Evolutionary conservation across 129 eudicot species (phyloP).

Genomic region (Tagetes erecta): DNA sequence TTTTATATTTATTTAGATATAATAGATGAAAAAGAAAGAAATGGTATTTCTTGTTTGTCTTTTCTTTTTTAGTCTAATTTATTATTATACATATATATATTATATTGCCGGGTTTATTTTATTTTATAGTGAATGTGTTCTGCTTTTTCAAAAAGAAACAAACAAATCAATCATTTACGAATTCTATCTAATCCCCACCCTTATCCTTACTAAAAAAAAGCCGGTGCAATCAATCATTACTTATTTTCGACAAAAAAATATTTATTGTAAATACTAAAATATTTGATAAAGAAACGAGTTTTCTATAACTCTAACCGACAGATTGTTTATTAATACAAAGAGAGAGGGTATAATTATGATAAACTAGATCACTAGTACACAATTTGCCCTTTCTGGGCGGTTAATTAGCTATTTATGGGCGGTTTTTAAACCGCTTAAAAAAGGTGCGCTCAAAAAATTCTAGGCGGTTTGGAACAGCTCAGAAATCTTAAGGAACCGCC

Average conservation of each 20-base stretch:
- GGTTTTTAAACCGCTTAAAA: no score
- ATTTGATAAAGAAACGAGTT: not conserved
- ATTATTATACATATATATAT: not conserved
- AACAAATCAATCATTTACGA: conserved; percentile 34
- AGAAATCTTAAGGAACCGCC: no score
- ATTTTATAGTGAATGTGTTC: conserved; percentile 4
- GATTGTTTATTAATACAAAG: no score
- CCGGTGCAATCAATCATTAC: conserved; percentile 36
- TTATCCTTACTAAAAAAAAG: conserved; percentile 20
- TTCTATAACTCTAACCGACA: not conserved
- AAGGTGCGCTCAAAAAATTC: no score
- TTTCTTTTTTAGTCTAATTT: not conserved
- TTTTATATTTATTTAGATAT: not conserved
- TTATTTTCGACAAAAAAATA: not conserved
- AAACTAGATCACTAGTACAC: no score
- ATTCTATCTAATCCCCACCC: conserved; percentile 21
- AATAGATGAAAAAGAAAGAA: not conserved
- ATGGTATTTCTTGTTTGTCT: conserved; percentile 22
- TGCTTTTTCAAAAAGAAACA: conserved; percentile 22
- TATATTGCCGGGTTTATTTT: conserved; percentile 3
- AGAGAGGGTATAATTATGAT: no score
- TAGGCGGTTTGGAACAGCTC: no score
- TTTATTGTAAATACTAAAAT: not conserved
- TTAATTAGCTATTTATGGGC: no score
- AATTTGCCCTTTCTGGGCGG: no score